Base-by-base conservation (phyloP, 352 stramenopile genomes). In the Pythium pyrilobum region DNA sequence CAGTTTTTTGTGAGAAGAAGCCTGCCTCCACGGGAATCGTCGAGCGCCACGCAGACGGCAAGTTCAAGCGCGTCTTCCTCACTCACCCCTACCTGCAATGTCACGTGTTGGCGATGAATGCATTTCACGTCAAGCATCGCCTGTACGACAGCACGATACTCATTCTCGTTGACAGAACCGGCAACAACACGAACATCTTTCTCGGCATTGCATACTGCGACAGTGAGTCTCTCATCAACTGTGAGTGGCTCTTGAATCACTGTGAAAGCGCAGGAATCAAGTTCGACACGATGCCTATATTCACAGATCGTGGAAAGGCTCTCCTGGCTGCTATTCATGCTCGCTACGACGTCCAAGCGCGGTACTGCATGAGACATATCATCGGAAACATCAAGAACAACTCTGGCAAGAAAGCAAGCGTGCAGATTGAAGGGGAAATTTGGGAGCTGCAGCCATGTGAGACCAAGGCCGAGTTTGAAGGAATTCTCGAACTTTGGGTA, bases 31-130 rank as follows among this genome's bases (percentile, higher is more conserved):
- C n/a, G n/a, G n/a, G n/a, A n/a, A n/a, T n/a, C n/a, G n/a, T 23
- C 36, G 36, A 34, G 29, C 7, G 29, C 7, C 7, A 34, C 29
- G 12, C 29, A 34, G 29, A 34, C 4, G 44, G 44, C 10, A 13
- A 18, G 3, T 52, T 41, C 15, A 9, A 15, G 21, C 44, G 44
- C 5, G 31, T 9, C 21, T 52, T 52, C n/a, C 21, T 52, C 5
- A 41, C 10, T 20, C 4, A 52, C 41, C 29, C 29, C 2, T 12
- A 20, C 44, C 4, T 52, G 20, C n/a, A 18, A 12, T 4, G 18
- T 1, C 44, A 52, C 23, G 31, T 5, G 37, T 53, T 6, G 59
- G 59, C n/a, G 24, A 55, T 25, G 59, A 66, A 20, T 46, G 45
- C 1, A 38, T 47, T 7, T 55, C 58, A 29, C 32, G 52, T 57